A percentile compares a stretch with the other conserved stretches of the same genome.
Evolutionary conservation across 1,284 basidiomycete species (phyloP).

Genomic region (Naganishia sp.): DNA sequence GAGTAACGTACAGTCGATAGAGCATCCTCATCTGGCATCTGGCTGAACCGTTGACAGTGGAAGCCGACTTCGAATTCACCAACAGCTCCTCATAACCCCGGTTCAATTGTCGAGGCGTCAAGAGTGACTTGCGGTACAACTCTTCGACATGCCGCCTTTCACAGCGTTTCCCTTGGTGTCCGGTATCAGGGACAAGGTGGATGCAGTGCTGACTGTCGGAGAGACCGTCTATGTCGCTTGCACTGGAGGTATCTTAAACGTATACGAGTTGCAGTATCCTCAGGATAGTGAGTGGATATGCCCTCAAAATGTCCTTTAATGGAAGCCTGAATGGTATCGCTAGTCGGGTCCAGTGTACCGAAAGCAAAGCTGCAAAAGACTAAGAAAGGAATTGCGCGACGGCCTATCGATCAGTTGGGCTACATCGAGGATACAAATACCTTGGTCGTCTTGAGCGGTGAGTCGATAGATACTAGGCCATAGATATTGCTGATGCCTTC

Average conservation of each 20-base stretch:
- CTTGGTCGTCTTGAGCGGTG: constrained; percentile 78
- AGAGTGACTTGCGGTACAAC: neutral
- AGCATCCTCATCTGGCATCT: neutral
- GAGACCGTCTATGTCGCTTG: constrained; percentile 76
- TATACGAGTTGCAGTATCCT: constrained; percentile 61
- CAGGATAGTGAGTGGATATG: constrained; percentile 48
- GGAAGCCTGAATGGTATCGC: constrained; percentile 36
- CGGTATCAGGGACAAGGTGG: constrained; percentile 40
- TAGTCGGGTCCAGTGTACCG: constrained; percentile 33
- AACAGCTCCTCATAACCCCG: neutral
- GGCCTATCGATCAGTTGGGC: constrained; percentile 80
- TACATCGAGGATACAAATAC: constrained; percentile 80
- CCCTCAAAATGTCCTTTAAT: neutral
- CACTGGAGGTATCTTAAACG: constrained; percentile 66
- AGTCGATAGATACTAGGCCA: constrained; percentile 37
- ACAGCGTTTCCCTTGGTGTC: constrained; percentile 32
- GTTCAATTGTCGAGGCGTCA: too few relatives aligned
- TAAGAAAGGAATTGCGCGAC: constrained; percentile 66
- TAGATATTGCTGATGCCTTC: neutral
- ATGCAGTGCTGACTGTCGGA: constrained; percentile 38
- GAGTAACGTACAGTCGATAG: neutral
- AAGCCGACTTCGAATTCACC: neutral
- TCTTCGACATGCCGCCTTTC: constrained; percentile 36
- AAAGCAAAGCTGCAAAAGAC: constrained; percentile 57
- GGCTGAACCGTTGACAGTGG: neutral